Evolutionary conservation across 176 grass and related monocot species (phyloP).

Genomic region (Carex myosuroides): DNA sequence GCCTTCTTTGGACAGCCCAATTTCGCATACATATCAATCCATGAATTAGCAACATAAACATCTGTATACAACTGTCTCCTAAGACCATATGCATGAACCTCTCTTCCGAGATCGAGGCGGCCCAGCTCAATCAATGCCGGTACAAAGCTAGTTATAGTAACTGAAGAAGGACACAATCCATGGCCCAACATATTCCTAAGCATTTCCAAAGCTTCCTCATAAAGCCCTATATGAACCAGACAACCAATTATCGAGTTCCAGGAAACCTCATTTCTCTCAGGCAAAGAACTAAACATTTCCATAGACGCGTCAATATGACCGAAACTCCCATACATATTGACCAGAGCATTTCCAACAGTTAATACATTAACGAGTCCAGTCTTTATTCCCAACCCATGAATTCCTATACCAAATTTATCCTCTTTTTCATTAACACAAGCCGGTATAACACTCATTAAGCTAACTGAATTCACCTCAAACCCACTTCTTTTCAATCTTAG

Average conservation of each 20-base stretch:
- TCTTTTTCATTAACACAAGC: slow-evolving; percentile 42
- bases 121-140: slow-evolving; percentile 71
- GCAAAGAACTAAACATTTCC: slow-evolving; percentile 41
- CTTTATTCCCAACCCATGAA: slow-evolving; percentile 53
- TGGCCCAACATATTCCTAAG: slow-evolving; percentile 38
- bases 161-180: slow-evolving; percentile 32
- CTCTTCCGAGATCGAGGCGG: slow-evolving; percentile 40
- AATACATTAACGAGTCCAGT: slow-evolving; percentile 34
- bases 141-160: slow-evolving; percentile 63
- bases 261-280: slow-evolving; percentile 44
- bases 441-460: slow-evolving; percentile 50
- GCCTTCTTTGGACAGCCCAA: slow-evolving; percentile 46
- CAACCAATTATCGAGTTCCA: slow-evolving; percentile 77
- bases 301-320: slow-evolving; percentile 34
- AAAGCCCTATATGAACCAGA: slow-evolving; percentile 39
- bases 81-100: slow-evolving; percentile 53
- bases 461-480: slow-evolving; percentile 37
- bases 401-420: slow-evolving; percentile 40
- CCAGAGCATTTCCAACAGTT: slow-evolving; percentile 50
- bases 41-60: slow-evolving; percentile 70
- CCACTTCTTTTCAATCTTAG: slow-evolving; percentile 35
- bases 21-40: slow-evolving; percentile 90
- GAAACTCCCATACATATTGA: slow-evolving; percentile 75
- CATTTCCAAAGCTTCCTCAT: slow-evolving; percentile 34
- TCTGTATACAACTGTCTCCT: slow-evolving; percentile 42